Evolutionary conservation across 768 basidiomycete species (phyloP).

Genomic region (Agrocybe chaxingu): DNA sequence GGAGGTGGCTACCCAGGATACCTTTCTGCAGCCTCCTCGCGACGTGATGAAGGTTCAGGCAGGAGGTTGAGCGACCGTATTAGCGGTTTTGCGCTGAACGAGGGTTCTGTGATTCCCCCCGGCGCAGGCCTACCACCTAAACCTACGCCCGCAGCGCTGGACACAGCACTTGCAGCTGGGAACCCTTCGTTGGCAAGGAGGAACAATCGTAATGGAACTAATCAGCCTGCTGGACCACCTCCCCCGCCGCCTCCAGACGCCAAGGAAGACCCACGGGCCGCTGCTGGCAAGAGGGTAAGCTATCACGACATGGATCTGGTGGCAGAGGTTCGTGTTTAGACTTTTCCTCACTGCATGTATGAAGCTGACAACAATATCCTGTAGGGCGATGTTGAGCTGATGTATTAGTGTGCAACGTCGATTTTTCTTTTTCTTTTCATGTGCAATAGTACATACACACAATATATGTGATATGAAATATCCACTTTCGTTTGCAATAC

Average conservation of each 20-base stretch:
- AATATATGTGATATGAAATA: no score
- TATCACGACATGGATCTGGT: slow-evolving; percentile 96
- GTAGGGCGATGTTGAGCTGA: slow-evolving; percentile 62
- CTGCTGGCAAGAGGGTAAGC: slow-evolving; percentile 84
- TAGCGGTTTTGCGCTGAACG: slow-evolving; percentile 60
- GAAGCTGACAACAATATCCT: slow-evolving; percentile 13
- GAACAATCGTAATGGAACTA: slow-evolving; percentile 30
- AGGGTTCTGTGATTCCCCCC: slow-evolving; percentile 46
- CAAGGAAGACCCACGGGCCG: slow-evolving; percentile 90
- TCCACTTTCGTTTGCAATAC: no score
- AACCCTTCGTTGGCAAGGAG: slow-evolving; percentile 38
- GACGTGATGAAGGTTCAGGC: slow-evolving; percentile 56
- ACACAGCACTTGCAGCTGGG: slow-evolving; percentile 50
- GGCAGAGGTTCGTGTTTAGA: slow-evolving; percentile 54
- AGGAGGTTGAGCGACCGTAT: slow-evolving; percentile 78
- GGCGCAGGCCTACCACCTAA: slow-evolving; percentile 80
- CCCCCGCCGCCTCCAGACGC: slow-evolving; percentile 85
- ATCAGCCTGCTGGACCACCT: slow-evolving; percentile 46
- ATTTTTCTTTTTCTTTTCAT: slow-evolving; percentile 9
- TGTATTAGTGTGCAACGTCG: slow-evolving; percentile 30
- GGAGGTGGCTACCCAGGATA: slow-evolving; percentile 32
- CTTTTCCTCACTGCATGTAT: slow-evolving; percentile 6
- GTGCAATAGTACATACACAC: slow-evolving; percentile 5
- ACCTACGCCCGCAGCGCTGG: slow-evolving; percentile 54
- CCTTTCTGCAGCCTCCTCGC: slow-evolving; percentile 36